Percentiles rank a stretch among this genome's conserved stretches.
phyloP scores from a whole-genome alignment of 129 eudicot species.

The Arctium minus region DNA sequence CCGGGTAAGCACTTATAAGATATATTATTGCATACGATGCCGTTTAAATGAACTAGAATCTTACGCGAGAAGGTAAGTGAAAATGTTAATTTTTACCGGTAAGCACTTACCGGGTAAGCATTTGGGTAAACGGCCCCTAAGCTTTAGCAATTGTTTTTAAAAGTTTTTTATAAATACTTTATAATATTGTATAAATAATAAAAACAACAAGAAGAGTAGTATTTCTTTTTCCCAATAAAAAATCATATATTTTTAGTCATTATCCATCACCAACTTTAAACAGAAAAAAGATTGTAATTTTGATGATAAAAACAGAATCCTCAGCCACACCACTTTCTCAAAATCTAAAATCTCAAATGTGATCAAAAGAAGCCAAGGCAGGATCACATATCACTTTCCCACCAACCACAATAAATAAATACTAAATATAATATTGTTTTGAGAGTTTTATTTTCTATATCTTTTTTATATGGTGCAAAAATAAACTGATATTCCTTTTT shows the following conservation, averaged over 20 bases:
- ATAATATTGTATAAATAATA: too few species aligned
- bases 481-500: neutral
- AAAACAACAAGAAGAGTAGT: neutral
- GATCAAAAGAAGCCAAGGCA: neutral
- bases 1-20: too few species aligned
- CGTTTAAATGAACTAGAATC: too few species aligned
- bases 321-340: neutral
- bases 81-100: too few species aligned
- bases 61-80: too few species aligned
- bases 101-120: too few species aligned
- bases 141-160: too few species aligned
- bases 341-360: neutral
- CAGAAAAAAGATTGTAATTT: neutral
- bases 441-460: neutral
- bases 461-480: neutral
- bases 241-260: neutral
- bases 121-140: too few species aligned
- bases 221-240: neutral
- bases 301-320: neutral
- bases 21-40: too few species aligned
- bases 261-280: slow-evolving; percentile 6
- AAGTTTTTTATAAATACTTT: too few species aligned
- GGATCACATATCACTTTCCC: neutral
- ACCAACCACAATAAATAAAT: neutral
- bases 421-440: neutral